Evolutionary conservation across 2,329 filamentous ascomycete genomes (phyloP).

Genomic region (Sarocladiaceae sp.): DNA sequence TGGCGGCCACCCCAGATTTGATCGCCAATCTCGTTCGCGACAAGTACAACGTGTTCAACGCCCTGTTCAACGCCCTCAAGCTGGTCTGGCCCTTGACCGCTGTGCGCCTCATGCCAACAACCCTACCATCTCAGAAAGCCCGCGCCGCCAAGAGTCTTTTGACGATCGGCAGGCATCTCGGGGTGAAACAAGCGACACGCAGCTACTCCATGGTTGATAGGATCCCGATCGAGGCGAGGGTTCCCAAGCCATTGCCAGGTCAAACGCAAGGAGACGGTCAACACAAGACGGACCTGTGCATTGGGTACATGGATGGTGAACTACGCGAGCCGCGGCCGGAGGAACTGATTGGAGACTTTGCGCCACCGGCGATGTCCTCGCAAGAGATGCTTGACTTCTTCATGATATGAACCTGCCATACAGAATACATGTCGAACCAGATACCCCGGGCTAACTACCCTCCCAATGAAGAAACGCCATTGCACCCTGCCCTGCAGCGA

Average conservation of each 20-base stretch:
- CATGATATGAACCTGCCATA: slow-evolving; percentile 9
- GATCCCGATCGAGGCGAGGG: neutral
- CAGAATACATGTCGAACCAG: neutral
- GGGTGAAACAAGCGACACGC: slow-evolving; percentile 26
- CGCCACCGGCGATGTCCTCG: neutral
- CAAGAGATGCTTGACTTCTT: neutral
- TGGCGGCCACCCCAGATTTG: slow-evolving; percentile 19
- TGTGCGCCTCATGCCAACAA: slow-evolving; percentile 22
- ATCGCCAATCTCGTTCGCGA: slow-evolving; percentile 15
- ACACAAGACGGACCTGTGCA: neutral
- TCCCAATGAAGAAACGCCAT: neutral
- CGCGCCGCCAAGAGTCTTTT: slow-evolving; percentile 21
- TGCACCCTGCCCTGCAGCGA: neutral
- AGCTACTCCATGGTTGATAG: slow-evolving; percentile 1
- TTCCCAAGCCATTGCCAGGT: neutral
- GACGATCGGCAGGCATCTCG: slow-evolving; percentile 29
- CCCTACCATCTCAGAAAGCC: slow-evolving; percentile 21
- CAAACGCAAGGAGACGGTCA: neutral
- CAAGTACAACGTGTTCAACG: slow-evolving; percentile 10
- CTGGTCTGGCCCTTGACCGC: slow-evolving; percentile 31
- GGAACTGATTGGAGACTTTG: neutral
- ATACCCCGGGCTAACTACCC: too few relatives aligned
- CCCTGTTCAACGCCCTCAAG: slow-evolving; percentile 30
- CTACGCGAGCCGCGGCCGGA: neutral
- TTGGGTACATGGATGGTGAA: slow-evolving; percentile 1